Base-by-base conservation (phyloP, 2,329 filamentous ascomycete species). In the Phaeosphaeria sp. region DNA sequence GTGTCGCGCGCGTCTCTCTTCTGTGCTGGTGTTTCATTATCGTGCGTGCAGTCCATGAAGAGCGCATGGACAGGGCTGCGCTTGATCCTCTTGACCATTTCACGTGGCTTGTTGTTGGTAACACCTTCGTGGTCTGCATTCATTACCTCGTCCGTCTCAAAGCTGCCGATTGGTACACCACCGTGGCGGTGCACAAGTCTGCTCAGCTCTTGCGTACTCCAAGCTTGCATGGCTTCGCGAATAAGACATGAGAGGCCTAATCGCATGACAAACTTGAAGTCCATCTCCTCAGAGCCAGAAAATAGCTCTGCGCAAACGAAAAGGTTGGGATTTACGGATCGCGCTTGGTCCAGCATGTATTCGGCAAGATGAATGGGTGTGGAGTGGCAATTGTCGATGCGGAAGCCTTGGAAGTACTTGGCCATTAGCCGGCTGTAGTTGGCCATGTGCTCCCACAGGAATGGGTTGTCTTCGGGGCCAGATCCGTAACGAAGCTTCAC, bases 41-140 rank as follows among this genome's bases (percentile, higher is more conserved):
- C 95, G 76, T 99, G 95, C 0, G 96, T 99, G 78, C 96, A 99
- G 75, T 99, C 96, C 93, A 98, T 98, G 78, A 99, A 97, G 0
- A 99, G 82, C 0, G 94, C 95, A 65, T 97, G 93, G 0, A 98
- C 90, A 3, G 93, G 92, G 3, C 88, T 91, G n/a, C 90, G 89
- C 65, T 92, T 91, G 77, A 99, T 93, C 60, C 85, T 89, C 64
- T 89, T 90, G 64, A 97, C 84, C 18, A 91, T 85, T 68, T 94
- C 90, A 36, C 83, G 81, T 46, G 51, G 44, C 21, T 63, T 58
- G 2, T 22, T 30, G 49, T 39, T 30, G 55, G 69, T 65, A 36
- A 75, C 74, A 15, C 47, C 59, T 11, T 69, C 60, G 42, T 77
- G 74, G 58, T 89, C 88, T 2, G 85, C 84, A 60, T 86, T 88